Evolutionary conservation across 495 filamentous ascomycete species (phyloP).

Genomic region (Entonaema liquescens): DNA sequence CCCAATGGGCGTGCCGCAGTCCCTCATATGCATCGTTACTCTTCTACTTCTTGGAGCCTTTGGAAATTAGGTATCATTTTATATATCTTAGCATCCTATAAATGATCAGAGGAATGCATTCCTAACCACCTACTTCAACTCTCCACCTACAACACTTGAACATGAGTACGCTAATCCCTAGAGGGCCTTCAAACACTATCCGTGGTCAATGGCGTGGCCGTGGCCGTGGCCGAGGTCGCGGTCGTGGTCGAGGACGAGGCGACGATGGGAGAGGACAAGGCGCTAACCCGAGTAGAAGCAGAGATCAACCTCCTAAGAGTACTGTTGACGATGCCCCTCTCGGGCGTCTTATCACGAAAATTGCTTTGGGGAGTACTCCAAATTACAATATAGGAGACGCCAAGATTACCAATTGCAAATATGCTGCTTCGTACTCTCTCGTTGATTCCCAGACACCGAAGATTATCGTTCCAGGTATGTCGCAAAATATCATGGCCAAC

Average conservation of each 20-base stretch:
- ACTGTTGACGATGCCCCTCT: conserved; percentile 6
- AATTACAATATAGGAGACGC: conserved; percentile 10
- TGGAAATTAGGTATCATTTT: neutral
- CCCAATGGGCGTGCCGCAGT: neutral
- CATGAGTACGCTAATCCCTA: conserved; percentile 15
- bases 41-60: neutral
- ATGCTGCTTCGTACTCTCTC: conserved; percentile 67
- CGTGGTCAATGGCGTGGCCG: conserved; percentile 9
- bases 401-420: conserved; percentile 45
- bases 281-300: neutral
- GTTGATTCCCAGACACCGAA: conserved; percentile 48
- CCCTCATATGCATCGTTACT: neutral
- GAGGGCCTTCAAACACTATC: conserved; percentile 11
- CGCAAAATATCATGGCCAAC: neutral
- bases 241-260: neutral
- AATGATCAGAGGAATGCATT: neutral
- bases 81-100: neutral
- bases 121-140: neutral
- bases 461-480: conserved; percentile 64
- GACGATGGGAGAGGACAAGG: neutral
- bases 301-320: neutral
- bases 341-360: conserved; percentile 32
- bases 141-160: neutral
- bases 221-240: neutral
- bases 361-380: conserved; percentile 8